A percentile compares a stretch with the other conserved stretches of the same genome.
Conservation (phyloP, 148 eudicot genomes). For the Fallopia convolvulus region DNA sequence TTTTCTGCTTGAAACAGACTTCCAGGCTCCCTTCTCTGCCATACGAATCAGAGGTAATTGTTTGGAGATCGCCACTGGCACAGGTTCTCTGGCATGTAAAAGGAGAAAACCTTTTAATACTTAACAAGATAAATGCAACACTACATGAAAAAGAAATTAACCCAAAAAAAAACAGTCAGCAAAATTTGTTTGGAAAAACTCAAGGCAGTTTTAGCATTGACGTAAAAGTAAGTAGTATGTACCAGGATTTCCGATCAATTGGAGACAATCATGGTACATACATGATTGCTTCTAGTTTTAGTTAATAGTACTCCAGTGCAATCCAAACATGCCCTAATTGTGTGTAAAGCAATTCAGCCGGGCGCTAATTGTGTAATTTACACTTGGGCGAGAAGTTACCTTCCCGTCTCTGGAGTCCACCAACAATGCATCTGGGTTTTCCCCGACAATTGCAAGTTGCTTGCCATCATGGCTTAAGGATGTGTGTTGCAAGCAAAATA, state of each 20-base stretch:
- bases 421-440: constrained; percentile 22
- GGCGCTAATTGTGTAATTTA: neutral
- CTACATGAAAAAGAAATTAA: constrained; percentile 4
- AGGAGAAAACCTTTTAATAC: constrained; percentile 9
- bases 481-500: constrained; percentile 21
- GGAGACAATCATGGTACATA: no score
- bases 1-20: constrained; percentile 48
- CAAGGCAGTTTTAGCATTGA: neutral
- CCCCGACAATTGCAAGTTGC: constrained; percentile 24
- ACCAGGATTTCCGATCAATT: no score
- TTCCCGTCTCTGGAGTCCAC: constrained; percentile 22
- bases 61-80: constrained; percentile 18
- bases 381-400: neutral
- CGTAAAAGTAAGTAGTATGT: no score
- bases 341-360: no score
- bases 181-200: neutral
- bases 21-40: constrained; percentile 58
- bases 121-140: neutral
- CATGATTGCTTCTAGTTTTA: no score
- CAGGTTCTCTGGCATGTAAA: constrained; percentile 25
- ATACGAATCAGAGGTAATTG: constrained; percentile 28
- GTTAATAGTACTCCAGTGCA: no score
- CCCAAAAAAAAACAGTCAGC: neutral
- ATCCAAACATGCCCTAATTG: no score
- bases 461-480: constrained; percentile 31